Evolutionary conservation across 2,329 filamentous ascomycete species (phyloP).

Genomic region (Trichothecium roseum): DNA sequence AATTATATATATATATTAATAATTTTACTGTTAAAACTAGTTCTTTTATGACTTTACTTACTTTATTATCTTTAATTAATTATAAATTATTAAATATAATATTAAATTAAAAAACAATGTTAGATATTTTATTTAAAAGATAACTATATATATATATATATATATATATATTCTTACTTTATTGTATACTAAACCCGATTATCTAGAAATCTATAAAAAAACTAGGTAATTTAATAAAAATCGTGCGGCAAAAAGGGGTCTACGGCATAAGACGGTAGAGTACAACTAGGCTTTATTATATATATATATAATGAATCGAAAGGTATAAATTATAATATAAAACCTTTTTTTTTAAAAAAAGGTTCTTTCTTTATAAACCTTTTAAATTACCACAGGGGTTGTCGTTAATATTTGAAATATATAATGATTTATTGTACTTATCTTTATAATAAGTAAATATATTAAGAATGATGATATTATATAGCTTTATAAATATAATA

Average conservation of each 20-base stretch:
- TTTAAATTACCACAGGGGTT: too few species aligned
- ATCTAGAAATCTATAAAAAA: neutral
- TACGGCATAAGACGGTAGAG: neutral
- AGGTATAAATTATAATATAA: neutral
- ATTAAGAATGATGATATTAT: too few species aligned
- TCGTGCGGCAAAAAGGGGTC: neutral
- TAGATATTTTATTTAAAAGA: neutral
- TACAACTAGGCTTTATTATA: neutral
- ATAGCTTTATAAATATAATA: too few species aligned
- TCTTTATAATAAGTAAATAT: neutral
- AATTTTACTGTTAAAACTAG: neutral
- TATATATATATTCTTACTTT: neutral
- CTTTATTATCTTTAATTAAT: neutral
- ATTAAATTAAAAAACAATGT: neutral
- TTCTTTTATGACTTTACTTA: conserved; percentile 1
- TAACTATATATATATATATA: neutral
- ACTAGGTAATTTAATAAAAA: neutral
- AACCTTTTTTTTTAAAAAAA: neutral
- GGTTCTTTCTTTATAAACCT: neutral
- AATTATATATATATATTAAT: conserved; percentile 1
- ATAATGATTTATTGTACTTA: neutral
- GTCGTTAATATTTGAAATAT: neutral
- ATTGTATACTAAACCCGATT: neutral
- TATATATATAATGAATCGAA: neutral
- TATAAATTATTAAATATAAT: neutral